Evolutionary conservation across 1,284 basidiomycete species (phyloP).

Genomic region (Filobasidium uniguttulatum): DNA sequence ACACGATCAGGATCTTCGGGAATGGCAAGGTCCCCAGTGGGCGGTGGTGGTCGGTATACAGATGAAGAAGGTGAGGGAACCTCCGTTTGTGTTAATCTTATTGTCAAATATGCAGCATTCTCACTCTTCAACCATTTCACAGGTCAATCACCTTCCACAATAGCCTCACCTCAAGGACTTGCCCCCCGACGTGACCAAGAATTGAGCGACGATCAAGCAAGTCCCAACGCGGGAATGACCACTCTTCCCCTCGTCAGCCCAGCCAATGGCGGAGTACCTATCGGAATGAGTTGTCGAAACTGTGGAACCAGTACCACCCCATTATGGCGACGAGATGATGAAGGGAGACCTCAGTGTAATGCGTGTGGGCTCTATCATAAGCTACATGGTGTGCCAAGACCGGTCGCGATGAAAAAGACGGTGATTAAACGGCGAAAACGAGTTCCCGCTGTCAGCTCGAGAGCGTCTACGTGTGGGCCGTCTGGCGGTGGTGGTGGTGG

Average conservation of each 20-base stretch:
- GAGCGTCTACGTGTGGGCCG: conserved; percentile 2
- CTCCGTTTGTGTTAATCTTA: too few relatives aligned
- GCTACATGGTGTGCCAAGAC: conserved; percentile 88
- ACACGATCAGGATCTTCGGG: background rate
- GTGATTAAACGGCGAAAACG: conserved; percentile 97
- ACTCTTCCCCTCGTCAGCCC: conserved; percentile 15
- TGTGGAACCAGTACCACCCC: conserved; percentile 90
- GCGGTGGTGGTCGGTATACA: background rate
- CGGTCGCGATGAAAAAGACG: conserved; percentile 96
- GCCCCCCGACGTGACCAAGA: background rate
- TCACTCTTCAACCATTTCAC: background rate
- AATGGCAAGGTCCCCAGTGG: background rate
- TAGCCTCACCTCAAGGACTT: background rate
- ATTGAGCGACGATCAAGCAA: conserved; percentile 5
- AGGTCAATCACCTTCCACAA: background rate
- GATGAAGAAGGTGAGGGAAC: conserved; percentile 2
- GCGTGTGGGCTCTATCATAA: conserved; percentile 96
- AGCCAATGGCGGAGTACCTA: conserved; percentile 40
- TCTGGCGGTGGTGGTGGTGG: conserved; percentile 19
- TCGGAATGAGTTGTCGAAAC: conserved; percentile 78
- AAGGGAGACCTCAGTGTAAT: conserved; percentile 62
- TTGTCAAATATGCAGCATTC: background rate
- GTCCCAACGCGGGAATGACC: conserved; percentile 17
- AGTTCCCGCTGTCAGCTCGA: conserved; percentile 54
- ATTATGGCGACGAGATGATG: conserved; percentile 83